These are phyloP conservation scores for Neophaeococcomyces aloes DNA, from an alignment of 2,329 filamentous ascomycete species.

Conservation along the genomic window DNA sequence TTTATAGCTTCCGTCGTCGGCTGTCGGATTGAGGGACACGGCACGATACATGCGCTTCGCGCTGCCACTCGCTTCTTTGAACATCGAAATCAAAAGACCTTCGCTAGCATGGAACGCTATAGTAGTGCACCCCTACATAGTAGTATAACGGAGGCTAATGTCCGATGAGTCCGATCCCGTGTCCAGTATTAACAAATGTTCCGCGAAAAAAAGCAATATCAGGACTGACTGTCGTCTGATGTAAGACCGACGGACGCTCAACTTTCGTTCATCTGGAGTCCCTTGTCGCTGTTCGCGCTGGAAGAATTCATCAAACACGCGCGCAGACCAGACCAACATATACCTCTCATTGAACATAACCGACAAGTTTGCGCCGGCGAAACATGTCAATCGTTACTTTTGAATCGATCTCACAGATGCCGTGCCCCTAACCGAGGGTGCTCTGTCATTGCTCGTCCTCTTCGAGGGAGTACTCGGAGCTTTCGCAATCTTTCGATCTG, in stretches of 20 bases:
- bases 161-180: slow-evolving; percentile 1
- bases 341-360: too few relatives aligned
- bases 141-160: slow-evolving; percentile 3
- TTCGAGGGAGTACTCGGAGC: too few relatives aligned
- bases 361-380: neutral
- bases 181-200: neutral
- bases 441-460: too few relatives aligned
- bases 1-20: too few relatives aligned
- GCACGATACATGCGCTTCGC: neutral
- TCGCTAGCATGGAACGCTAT: neutral
- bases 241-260: neutral
- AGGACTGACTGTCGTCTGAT: neutral
- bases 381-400: neutral
- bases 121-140: neutral
- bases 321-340: too few relatives aligned
- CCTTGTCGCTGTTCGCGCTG: too few relatives aligned
- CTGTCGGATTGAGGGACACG: too few relatives aligned
- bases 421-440: too few relatives aligned
- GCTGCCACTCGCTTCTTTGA: too few relatives aligned
- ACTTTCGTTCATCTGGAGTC: neutral
- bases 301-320: too few relatives aligned
- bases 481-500: too few relatives aligned
- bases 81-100: too few relatives aligned
- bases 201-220: neutral
- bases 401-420: neutral